Conservation (phyloP, 257 asterid genomes). For the Jacaranda copaia region DNA sequence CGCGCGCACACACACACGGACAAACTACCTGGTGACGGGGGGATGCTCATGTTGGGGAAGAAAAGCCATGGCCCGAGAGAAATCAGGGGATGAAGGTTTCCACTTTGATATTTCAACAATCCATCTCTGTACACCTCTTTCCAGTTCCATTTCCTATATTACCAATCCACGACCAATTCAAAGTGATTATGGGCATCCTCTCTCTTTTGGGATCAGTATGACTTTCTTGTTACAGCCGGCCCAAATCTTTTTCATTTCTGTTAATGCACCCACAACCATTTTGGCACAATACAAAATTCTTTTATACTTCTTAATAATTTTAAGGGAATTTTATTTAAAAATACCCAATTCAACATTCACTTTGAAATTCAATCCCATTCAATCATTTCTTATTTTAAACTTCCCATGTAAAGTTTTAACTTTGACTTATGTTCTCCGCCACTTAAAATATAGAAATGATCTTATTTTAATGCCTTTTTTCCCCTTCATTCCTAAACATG, state of each 20-base stretch:
- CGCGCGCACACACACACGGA: background rate
- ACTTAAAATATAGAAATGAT: too few relatives aligned
- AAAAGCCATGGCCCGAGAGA: slow-evolving; percentile 53
- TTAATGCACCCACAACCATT: too few relatives aligned
- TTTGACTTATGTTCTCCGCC: too few relatives aligned
- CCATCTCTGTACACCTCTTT: slow-evolving; percentile 76
- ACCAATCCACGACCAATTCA: background rate
- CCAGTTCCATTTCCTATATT: slow-evolving; percentile 48
- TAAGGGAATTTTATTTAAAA: too few relatives aligned
- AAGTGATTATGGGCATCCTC: background rate
- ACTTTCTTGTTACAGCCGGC: background rate
- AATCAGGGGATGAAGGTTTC: slow-evolving; percentile 65
- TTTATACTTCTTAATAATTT: too few relatives aligned
- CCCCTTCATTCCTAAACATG: too few relatives aligned
- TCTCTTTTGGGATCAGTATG: background rate
- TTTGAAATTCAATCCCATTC: too few relatives aligned
- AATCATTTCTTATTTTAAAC: too few relatives aligned
- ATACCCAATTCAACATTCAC: too few relatives aligned
- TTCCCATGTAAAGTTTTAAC: too few relatives aligned
- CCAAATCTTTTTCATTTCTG: background rate
- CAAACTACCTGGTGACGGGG: slow-evolving; percentile 66
- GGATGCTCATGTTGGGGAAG: slow-evolving; percentile 70
- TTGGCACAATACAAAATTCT: too few relatives aligned
- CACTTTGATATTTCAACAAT: slow-evolving; percentile 67
- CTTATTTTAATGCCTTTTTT: too few relatives aligned